A percentile compares a stretch with the other conserved stretches of the same genome.
These are phyloP conservation scores for Pythium guiyangense DNA, from an alignment of 352 stramenopile genomes.

Conservation along the genomic window DNA sequence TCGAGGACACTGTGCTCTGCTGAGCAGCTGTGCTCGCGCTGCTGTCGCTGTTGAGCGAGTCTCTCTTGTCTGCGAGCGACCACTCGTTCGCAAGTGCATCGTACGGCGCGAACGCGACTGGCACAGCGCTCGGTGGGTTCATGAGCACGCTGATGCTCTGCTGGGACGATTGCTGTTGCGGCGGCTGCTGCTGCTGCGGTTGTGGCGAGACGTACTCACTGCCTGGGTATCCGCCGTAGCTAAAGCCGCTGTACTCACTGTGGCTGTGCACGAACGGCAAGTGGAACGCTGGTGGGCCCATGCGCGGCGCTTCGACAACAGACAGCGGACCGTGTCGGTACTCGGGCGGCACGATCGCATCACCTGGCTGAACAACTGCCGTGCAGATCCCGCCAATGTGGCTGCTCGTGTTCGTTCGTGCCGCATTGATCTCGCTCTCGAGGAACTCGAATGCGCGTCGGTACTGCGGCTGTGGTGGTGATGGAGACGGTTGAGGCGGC, in stretches of 20 bases:
- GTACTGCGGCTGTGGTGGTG: conserved; percentile 1
- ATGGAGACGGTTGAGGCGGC: background rate
- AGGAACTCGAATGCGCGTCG: conserved; percentile 3
- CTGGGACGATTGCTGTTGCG: background rate
- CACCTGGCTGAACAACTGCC: conserved; percentile 16
- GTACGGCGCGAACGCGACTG: too few species aligned
- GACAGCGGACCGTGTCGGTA: conserved; percentile 10
- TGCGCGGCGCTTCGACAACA: conserved; percentile 2
- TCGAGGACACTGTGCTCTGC: background rate
- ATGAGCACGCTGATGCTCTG: too few species aligned
- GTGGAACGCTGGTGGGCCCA: conserved; percentile 7
- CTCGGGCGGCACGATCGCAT: conserved; percentile 15
- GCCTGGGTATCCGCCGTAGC: conserved; percentile 2
- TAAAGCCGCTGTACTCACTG: conserved; percentile 1
- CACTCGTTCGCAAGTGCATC: background rate
- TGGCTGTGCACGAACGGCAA: conserved; percentile 4
- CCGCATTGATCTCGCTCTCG: conserved; percentile 2
- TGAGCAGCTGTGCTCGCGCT: background rate
- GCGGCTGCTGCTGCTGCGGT: background rate
- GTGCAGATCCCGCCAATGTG: conserved; percentile 3
- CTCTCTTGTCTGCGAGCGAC: background rate
- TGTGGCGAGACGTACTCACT: background rate
- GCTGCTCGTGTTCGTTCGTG: background rate
- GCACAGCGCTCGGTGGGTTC: too few species aligned
- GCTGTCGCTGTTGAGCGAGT: background rate